Percentiles rank a stretch among this genome's conserved stretches.
Conservation (phyloP, 257 asterid species). For the Solanum rostratum region DNA sequence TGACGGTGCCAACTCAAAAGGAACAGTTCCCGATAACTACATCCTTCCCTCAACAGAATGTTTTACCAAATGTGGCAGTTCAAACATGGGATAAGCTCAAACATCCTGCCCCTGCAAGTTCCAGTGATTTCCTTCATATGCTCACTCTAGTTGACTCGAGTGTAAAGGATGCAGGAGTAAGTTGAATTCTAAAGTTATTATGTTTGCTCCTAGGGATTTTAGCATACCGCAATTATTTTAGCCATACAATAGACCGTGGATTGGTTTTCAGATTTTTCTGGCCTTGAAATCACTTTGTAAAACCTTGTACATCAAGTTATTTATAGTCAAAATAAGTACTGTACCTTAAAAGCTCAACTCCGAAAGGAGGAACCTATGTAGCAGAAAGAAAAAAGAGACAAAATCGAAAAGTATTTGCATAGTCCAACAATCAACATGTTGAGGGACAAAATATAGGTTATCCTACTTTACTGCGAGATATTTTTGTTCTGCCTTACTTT, state of each 20-base stretch:
- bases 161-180: background rate
- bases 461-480: background rate
- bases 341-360: background rate
- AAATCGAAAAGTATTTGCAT: background rate
- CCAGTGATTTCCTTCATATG: background rate
- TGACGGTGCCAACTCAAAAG: background rate
- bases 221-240: background rate
- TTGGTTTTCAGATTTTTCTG: background rate
- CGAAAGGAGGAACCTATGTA: background rate
- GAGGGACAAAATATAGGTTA: background rate
- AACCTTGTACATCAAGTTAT: background rate
- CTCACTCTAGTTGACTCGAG: background rate
- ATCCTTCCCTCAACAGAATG: background rate
- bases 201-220: background rate
- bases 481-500: background rate
- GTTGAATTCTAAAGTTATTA: background rate
- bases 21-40: background rate
- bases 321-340: background rate
- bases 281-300: background rate
- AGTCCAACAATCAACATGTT: background rate
- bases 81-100: background rate
- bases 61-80: background rate
- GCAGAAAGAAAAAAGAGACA: background rate
- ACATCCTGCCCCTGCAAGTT: background rate
- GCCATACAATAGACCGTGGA: background rate